phyloP scores from a whole-genome alignment of 1,139 yeast species.

The Ogataea hybrid region DNA sequence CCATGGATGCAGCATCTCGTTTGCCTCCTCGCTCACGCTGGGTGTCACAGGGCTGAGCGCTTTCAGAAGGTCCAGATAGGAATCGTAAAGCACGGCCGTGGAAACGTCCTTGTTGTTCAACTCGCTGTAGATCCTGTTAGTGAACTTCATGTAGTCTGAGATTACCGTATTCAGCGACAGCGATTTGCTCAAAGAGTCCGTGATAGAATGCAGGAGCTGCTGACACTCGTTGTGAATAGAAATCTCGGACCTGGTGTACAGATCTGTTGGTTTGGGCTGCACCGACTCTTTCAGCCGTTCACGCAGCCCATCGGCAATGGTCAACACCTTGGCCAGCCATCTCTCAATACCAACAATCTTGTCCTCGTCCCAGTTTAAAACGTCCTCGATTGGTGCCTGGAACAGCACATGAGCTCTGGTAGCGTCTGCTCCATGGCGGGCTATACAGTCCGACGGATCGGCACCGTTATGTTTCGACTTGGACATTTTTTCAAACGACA shows the following conservation, averaged over 20 bases:
- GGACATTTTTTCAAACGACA: constrained; percentile 89
- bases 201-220: constrained; percentile 46
- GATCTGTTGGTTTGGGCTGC: constrained; percentile 11
- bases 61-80: constrained; percentile 52
- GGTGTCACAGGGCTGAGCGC: constrained; percentile 79
- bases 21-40: constrained; percentile 76
- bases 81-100: constrained; percentile 36
- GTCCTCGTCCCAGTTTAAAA: constrained; percentile 84
- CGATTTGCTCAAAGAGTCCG: constrained; percentile 56
- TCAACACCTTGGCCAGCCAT: constrained; percentile 69
- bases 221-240: constrained; percentile 58
- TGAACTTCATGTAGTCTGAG: constrained; percentile 86
- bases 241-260: constrained; percentile 44
- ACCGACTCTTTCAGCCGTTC: constrained; percentile 1
- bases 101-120: constrained; percentile 34
- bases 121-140: constrained; percentile 50
- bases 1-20: constrained; percentile 50
- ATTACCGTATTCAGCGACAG: constrained; percentile 79
- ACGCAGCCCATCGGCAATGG: constrained; percentile 35
- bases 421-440: constrained; percentile 89
- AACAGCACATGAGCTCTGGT: constrained; percentile 92
- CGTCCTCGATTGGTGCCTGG: constrained; percentile 85
- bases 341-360: constrained; percentile 85
- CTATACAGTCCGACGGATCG: constrained; percentile 77
- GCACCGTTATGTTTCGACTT: constrained; percentile 94